Conservation (phyloP, 306 rosid species). For the Chamaecrista fasciculata region DNA sequence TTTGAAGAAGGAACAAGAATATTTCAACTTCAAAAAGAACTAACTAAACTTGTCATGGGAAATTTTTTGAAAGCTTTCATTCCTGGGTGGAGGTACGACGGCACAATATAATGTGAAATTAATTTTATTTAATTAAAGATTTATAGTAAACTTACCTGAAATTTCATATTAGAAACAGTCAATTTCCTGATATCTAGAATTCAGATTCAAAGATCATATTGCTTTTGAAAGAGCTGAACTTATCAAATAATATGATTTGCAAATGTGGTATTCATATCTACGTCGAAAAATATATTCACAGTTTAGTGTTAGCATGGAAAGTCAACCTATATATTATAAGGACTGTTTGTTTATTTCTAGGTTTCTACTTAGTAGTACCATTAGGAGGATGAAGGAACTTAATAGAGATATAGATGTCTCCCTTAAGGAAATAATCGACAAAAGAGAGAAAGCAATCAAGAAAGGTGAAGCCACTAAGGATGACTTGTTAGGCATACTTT, state of each 20-base stretch:
- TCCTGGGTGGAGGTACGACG: slow-evolving; percentile 47
- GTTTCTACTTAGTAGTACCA: not conserved
- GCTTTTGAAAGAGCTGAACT: no score
- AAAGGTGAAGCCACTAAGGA: slow-evolving; percentile 32
- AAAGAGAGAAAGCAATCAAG: slow-evolving; percentile 27
- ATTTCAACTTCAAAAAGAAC: no score
- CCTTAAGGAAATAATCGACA: slow-evolving; percentile 23
- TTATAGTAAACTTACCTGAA: no score
- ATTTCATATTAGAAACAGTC: no score
- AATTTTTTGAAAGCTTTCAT: not conserved
- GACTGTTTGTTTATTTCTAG: not conserved
- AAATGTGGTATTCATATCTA: no score
- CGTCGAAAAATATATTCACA: not conserved
- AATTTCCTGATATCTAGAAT: no score
- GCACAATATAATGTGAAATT: no score
- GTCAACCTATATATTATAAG: not conserved
- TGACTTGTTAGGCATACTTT: no score
- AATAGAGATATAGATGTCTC: slow-evolving; percentile 20
- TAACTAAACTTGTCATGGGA: not conserved
- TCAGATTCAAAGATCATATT: no score
- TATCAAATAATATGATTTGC: no score
- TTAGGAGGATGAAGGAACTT: slow-evolving; percentile 27
- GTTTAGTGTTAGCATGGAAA: not conserved
- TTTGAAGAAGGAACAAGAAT: slow-evolving; percentile 38
- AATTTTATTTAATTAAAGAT: no score